phyloP scores from a whole-genome alignment of 176 grass and related monocot species.

The Themeda triandra region DNA sequence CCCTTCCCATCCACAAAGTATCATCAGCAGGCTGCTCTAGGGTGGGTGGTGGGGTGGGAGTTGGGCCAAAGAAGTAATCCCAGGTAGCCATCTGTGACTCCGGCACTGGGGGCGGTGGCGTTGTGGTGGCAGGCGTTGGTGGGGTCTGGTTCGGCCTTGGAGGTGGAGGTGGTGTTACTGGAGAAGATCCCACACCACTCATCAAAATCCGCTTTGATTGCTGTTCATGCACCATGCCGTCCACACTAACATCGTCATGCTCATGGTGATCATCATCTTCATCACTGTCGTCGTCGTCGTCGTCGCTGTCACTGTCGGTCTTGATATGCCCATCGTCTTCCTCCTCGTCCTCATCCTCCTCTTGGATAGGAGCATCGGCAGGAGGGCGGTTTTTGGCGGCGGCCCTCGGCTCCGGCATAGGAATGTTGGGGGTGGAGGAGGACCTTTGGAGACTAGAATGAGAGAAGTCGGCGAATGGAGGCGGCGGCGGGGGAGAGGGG shows the following conservation, averaged over 20 bases:
- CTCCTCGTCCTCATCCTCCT: constrained; percentile 79
- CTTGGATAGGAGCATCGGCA: constrained; percentile 39
- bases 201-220: constrained; percentile 6
- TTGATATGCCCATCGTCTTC: constrained; percentile 41
- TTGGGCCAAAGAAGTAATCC: constrained; percentile 56
- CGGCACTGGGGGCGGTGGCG: constrained; percentile 15
- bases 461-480: constrained; percentile 34
- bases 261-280: constrained; percentile 42
- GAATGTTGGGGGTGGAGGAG: constrained; percentile 79
- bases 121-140: neutral
- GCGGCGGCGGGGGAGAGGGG: constrained; percentile 52
- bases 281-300: neutral
- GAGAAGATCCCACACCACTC: constrained; percentile 52
- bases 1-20: constrained; percentile 41
- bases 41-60: constrained; percentile 56
- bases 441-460: constrained; percentile 57
- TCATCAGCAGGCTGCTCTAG: constrained; percentile 58
- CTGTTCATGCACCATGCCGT: constrained; percentile 30
- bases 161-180: constrained; percentile 45
- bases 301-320: neutral
- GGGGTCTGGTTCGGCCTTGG: constrained; percentile 35
- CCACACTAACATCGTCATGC: constrained; percentile 46
- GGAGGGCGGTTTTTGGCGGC: constrained; percentile 23
- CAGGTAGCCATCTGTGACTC: constrained; percentile 48
- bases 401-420: constrained; percentile 39